Conservation (phyloP, 2,329 filamentous ascomycete genomes). For the Fusarium nanum region DNA sequence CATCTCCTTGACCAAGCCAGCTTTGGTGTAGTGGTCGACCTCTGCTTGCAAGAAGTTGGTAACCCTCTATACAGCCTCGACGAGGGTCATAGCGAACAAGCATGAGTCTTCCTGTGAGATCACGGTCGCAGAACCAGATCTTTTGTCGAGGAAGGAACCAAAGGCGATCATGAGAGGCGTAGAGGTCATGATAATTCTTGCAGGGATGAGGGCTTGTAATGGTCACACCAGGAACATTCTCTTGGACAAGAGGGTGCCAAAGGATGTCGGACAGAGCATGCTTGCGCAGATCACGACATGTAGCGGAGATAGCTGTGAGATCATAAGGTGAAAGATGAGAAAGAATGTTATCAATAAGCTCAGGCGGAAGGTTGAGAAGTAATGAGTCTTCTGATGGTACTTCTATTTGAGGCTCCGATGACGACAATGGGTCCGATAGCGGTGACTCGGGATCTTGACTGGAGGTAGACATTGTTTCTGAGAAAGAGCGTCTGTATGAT, state of each 20-base stretch:
- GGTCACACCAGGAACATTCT: constrained; percentile 68
- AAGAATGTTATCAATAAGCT: constrained; percentile 80
- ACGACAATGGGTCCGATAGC: not conserved
- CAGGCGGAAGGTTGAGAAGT: constrained; percentile 73
- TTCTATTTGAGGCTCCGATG: not conserved
- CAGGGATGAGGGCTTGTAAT: constrained; percentile 69
- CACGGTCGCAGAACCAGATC: constrained; percentile 85
- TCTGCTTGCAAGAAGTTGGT: constrained; percentile 77
- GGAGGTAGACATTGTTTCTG: constrained; percentile 2
- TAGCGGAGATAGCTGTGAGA: constrained; percentile 68
- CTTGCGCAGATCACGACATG: constrained; percentile 69
- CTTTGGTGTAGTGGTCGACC: constrained; percentile 64
- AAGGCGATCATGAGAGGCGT: constrained; percentile 77
- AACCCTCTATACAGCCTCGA: constrained; percentile 82
- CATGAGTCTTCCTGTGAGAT: constrained; percentile 79
- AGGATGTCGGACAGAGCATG: constrained; percentile 74
- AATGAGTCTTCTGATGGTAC: constrained; percentile 18
- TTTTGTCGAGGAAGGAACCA: constrained; percentile 87
- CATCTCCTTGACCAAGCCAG: constrained; percentile 73
- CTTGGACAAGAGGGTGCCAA: constrained; percentile 78
- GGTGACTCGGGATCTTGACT: constrained; percentile 1
- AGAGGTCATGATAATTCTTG: constrained; percentile 76
- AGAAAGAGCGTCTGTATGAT: not conserved
- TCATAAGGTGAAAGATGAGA: constrained; percentile 72
- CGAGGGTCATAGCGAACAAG: constrained; percentile 80